Conservation (phyloP, 1,284 basidiomycete species). For the Sanguinoderma infundibulare region DNA sequence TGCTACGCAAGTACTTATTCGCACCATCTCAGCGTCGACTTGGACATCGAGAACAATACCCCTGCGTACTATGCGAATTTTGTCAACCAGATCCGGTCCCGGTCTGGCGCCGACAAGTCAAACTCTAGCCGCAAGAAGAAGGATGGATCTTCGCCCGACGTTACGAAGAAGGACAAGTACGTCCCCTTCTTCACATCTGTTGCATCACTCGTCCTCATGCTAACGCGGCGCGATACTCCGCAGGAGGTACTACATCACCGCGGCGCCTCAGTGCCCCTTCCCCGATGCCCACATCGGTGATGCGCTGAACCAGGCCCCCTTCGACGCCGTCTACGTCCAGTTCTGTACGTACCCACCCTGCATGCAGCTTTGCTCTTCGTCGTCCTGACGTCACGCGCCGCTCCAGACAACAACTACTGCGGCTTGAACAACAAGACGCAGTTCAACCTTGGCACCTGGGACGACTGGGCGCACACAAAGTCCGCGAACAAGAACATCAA, state of each 20-base stretch:
- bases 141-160: conserved; percentile 11
- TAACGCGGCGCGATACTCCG: too few species aligned
- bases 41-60: conserved; percentile 67
- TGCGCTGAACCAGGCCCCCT: conserved; percentile 53
- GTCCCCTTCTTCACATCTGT: neutral
- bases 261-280: conserved; percentile 62
- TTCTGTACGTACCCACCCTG: conserved; percentile 41
- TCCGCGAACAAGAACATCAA: conserved; percentile 62
- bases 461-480: conserved; percentile 58
- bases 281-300: conserved; percentile 59
- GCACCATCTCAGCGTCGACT: conserved; percentile 49
- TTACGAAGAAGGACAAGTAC: conserved; percentile 18
- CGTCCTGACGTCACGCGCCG: neutral
- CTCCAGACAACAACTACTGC: conserved; percentile 62
- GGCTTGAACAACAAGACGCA: conserved; percentile 39
- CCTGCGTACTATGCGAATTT: conserved; percentile 58
- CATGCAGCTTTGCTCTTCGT: neutral
- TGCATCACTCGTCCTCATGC: neutral
- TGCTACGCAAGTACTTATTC: conserved; percentile 3
- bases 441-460: conserved; percentile 55
- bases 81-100: conserved; percentile 52
- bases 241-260: conserved; percentile 56
- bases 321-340: conserved; percentile 68
- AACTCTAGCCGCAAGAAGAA: conserved; percentile 1
- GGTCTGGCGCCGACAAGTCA: conserved; percentile 33